These are phyloP conservation scores for Sporisorium scitamineum DNA, from an alignment of 1,284 basidiomycete genomes.

Conservation along the genomic window DNA sequence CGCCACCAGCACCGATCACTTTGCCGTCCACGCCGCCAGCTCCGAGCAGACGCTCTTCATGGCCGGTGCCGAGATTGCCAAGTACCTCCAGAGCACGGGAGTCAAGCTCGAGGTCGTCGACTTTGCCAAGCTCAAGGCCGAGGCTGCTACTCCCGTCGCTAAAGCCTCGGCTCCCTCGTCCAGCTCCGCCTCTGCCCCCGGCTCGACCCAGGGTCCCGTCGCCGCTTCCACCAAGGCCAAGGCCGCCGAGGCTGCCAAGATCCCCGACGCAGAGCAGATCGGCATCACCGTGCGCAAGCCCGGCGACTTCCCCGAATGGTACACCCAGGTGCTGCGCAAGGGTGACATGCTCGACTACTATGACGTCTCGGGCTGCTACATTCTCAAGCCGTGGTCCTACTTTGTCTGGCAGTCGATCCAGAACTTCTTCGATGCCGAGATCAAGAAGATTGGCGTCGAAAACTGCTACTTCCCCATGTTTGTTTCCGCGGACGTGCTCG, in stretches of 20 bases:
- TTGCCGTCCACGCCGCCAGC: slow-evolving; percentile 63
- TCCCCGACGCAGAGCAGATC: slow-evolving; percentile 66
- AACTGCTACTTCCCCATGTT: slow-evolving; percentile 99
- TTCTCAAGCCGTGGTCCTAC: slow-evolving; percentile 97
- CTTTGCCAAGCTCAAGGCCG: slow-evolving; percentile 56
- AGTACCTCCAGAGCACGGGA: slow-evolving; percentile 62
- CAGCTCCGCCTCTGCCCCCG: slow-evolving; percentile 40
- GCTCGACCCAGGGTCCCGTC: slow-evolving; percentile 46
- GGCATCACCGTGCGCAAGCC: slow-evolving; percentile 68
- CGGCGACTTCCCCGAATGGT: slow-evolving; percentile 68
- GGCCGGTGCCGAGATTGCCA: slow-evolving; percentile 58
- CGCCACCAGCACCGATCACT: slow-evolving; percentile 52
- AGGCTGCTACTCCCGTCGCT: slow-evolving; percentile 46
- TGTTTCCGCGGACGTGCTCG: slow-evolving; percentile 89
- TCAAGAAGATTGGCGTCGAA: slow-evolving; percentile 94
- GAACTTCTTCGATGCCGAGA: slow-evolving; percentile 73
- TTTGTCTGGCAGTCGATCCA: slow-evolving; percentile 97
- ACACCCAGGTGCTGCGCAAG: slow-evolving; percentile 87
- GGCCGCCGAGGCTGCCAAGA: slow-evolving; percentile 58
- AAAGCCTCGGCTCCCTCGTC: slow-evolving; percentile 36
- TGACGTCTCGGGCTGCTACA: slow-evolving; percentile 97
- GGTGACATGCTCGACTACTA: slow-evolving; percentile 99
- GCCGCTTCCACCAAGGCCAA: slow-evolving; percentile 43
- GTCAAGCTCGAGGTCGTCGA: slow-evolving; percentile 61
- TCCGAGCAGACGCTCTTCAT: slow-evolving; percentile 64